Base-by-base conservation (phyloP, 1,139 yeast genomes). In the Blastobotrys buckinghamii region DNA sequence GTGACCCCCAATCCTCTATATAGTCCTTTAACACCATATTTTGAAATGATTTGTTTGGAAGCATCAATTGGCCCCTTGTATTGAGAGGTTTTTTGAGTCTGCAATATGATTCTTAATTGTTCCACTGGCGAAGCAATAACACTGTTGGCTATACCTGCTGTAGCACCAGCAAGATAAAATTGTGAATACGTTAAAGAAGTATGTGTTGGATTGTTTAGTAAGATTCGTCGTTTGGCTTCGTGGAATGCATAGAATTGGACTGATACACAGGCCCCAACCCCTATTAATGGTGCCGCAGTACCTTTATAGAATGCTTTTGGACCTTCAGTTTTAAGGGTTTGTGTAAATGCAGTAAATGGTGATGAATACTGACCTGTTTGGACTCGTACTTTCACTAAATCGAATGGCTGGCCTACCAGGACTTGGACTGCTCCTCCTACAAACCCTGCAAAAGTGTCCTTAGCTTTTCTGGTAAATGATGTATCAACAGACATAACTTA, bases 221-320 rank as follows among this genome's bases (percentile, higher is more conserved):
- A 60, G 9, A 84, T 58, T 60, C 78, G 85, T 53, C 94, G 70
- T 59, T 80, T 81, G 29, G 88, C 78, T 60, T 84, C 94, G 60
- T 82, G 88, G 61, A 84, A 84, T 4, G 90, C 88, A 57, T 82
- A 83, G 62, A 83, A 83, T 60, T 83, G 89, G 29, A 82, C 70
- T 5, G 87, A 80, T 2, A 82, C 89, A 67, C 90, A 83, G 1
- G 78, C 83, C 1, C 89, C 89, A 3, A 82, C 89, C 6, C 73
- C 73, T 37, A 69, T 46, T 16, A 74, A 58, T n/a, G 78, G 78
- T 1, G 76, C 74, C 6, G 73, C 63, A 0, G 78, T 72, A n/a
- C 78, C 78, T 53, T 72, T 73, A 59, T 74, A 78, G 62, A 82
- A 82, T 1, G 88, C 87, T n/a, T 71, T 57, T 1, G 76, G 59